phyloP scores from a whole-genome alignment of 129 eudicot genomes.

The Flaveria trinervia region DNA sequence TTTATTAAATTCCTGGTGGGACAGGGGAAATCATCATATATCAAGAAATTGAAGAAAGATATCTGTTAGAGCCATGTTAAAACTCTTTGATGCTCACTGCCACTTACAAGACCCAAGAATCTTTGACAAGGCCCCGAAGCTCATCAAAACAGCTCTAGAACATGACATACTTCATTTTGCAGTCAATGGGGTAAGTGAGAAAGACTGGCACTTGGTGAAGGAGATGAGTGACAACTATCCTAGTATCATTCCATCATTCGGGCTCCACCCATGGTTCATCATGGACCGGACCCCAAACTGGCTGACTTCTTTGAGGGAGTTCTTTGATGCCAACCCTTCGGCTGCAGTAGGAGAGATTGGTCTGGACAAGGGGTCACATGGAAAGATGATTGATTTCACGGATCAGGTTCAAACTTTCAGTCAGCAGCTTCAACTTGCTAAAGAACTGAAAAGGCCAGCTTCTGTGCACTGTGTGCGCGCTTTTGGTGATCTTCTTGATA shows the following conservation, averaged over 20 bases:
- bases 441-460: slow-evolving; percentile 79
- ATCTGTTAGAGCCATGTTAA: slow-evolving; percentile 44
- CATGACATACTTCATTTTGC: slow-evolving; percentile 61
- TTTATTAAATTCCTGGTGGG: not conserved
- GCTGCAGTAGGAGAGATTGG: slow-evolving; percentile 97
- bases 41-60: slow-evolving; percentile 19
- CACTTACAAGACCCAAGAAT: slow-evolving; percentile 84
- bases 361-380: slow-evolving; percentile 73
- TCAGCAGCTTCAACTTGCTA: slow-evolving; percentile 84
- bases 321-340: slow-evolving; percentile 56
- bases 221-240: slow-evolving; percentile 61
- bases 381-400: slow-evolving; percentile 59
- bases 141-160: slow-evolving; percentile 63
- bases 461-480: slow-evolving; percentile 97
- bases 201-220: slow-evolving; percentile 60
- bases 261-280: slow-evolving; percentile 79
- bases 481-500: slow-evolving; percentile 77
- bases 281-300: slow-evolving; percentile 61
- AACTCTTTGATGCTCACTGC: slow-evolving; percentile 89
- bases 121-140: slow-evolving; percentile 43
- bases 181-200: slow-evolving; percentile 76
- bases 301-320: slow-evolving; percentile 51
- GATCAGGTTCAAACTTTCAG: slow-evolving; percentile 73
- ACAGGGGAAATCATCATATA: not conserved
- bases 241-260: slow-evolving; percentile 66